phyloP scores from a whole-genome alignment of 371 early-diverging fungal species.

The Haplosporangium sp. region DNA sequence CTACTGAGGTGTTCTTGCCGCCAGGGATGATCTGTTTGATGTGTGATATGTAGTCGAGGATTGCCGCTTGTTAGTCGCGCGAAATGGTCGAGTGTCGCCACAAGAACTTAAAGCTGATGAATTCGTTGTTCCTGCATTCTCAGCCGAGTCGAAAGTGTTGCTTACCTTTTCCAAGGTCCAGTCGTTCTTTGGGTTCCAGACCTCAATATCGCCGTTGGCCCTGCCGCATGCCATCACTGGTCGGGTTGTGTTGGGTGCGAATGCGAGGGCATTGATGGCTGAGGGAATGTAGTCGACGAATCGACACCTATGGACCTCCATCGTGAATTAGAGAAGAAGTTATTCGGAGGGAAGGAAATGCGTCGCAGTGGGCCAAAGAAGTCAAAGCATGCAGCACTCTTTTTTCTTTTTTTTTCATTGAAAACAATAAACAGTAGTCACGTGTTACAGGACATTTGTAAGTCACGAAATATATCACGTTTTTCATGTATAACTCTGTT shows the following conservation, averaged over 20 bases:
- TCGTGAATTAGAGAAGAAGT: slow-evolving; percentile 27
- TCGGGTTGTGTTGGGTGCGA: slow-evolving; percentile 71
- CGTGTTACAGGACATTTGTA: slow-evolving; percentile 1
- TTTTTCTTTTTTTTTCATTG: slow-evolving; percentile 18
- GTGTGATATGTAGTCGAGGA: neutral
- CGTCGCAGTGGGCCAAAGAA: slow-evolving; percentile 15
- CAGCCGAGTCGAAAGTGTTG: neutral
- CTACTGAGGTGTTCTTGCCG: slow-evolving; percentile 78
- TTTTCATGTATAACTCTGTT: neutral
- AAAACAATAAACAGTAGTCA: slow-evolving; percentile 31
- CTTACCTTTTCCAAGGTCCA: slow-evolving; percentile 79
- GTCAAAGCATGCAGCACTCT: slow-evolving; percentile 1
- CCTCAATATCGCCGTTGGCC: slow-evolving; percentile 93
- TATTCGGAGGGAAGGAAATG: slow-evolving; percentile 7
- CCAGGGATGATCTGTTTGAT: slow-evolving; percentile 78
- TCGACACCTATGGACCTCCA: slow-evolving; percentile 91
- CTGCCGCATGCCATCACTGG: slow-evolving; percentile 85
- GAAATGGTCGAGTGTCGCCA: neutral
- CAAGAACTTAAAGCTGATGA: neutral
- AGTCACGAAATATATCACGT: neutral
- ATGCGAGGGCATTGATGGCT: slow-evolving; percentile 85
- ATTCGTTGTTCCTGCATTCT: neutral
- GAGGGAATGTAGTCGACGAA: slow-evolving; percentile 91
- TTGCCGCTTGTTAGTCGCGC: too few species aligned
- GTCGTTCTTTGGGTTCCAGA: slow-evolving; percentile 81